Evolutionary conservation across 1,284 basidiomycete species (phyloP).

Genomic region (Microbotryum scabiosae): DNA sequence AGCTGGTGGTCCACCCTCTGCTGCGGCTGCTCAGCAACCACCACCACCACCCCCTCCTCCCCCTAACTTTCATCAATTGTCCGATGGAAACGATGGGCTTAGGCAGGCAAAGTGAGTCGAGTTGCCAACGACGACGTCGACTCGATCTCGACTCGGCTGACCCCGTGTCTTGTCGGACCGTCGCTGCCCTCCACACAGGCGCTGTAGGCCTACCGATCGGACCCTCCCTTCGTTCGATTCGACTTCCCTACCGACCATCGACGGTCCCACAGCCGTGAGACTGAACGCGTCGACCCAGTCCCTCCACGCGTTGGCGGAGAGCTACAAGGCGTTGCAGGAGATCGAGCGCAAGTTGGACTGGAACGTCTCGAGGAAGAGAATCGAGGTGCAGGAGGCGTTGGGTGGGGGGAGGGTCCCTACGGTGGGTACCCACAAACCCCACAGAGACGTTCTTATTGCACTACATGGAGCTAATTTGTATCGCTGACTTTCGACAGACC

Average conservation of each 20-base stretch:
- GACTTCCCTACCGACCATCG: background rate
- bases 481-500: slow-evolving; percentile 47
- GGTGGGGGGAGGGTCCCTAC: background rate
- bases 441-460: background rate
- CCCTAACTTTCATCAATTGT: background rate
- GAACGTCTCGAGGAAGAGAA: slow-evolving; percentile 83
- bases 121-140: background rate
- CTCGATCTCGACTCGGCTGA: too few species aligned
- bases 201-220: slow-evolving; percentile 21
- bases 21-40: too few species aligned
- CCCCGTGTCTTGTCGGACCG: background rate
- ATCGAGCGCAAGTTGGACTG: slow-evolving; percentile 91
- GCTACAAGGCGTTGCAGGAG: slow-evolving; percentile 71
- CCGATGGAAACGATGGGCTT: slow-evolving; percentile 16
- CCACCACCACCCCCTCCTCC: too few species aligned
- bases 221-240: slow-evolving; percentile 16
- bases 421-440: background rate
- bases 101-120: slow-evolving; percentile 13
- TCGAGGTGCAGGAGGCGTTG: slow-evolving; percentile 53
- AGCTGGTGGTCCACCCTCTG: too few species aligned
- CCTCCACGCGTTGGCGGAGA: slow-evolving; percentile 9
- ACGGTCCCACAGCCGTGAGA: slow-evolving; percentile 3
- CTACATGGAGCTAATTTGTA: background rate
- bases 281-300: slow-evolving; percentile 14
- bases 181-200: slow-evolving; percentile 4